Conservation (phyloP, 306 rosid species). For the Cyclanthera cordifolia region DNA sequence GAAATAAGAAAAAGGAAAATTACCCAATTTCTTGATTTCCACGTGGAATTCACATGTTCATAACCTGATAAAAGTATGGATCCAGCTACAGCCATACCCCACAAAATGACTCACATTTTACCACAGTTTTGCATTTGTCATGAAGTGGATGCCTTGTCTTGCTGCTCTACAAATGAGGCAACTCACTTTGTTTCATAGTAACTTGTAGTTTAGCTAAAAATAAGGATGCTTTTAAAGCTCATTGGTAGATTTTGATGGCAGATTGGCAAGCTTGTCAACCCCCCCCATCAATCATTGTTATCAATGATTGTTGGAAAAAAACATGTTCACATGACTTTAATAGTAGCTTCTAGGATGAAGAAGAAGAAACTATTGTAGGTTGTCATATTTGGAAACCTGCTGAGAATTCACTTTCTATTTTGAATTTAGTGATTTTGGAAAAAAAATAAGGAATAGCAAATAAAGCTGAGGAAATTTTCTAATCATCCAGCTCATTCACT, state of each 20-base stretch:
- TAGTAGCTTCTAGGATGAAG: not conserved
- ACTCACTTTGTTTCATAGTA: conserved; percentile 23
- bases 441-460: too few relatives aligned
- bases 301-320: conserved; percentile 20
- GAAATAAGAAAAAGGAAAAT: conserved; percentile 2
- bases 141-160: conserved; percentile 18
- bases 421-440: not conserved
- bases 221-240: conserved; percentile 32
- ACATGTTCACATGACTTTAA: conserved; percentile 12
- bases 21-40: conserved; percentile 2
- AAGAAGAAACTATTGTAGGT: conserved; percentile 2
- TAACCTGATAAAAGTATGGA: conserved; percentile 24
- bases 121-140: conserved; percentile 29
- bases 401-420: conserved; percentile 4
- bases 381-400: conserved; percentile 14
- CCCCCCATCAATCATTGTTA: conserved; percentile 3
- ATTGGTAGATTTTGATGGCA: conserved; percentile 24
- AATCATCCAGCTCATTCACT: too few relatives aligned
- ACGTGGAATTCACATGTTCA: conserved; percentile 40
- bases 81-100: conserved; percentile 21
- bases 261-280: conserved; percentile 21
- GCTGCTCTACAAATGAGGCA: conserved; percentile 12
- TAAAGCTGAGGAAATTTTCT: too few relatives aligned
- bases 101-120: conserved; percentile 21
- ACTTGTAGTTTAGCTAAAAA: conserved; percentile 41